A percentile compares a stretch with the other conserved stretches of the same genome.
phyloP scores from a whole-genome alignment of 169 alveolate genomes.

The Cryptosporidium baileyi region DNA sequence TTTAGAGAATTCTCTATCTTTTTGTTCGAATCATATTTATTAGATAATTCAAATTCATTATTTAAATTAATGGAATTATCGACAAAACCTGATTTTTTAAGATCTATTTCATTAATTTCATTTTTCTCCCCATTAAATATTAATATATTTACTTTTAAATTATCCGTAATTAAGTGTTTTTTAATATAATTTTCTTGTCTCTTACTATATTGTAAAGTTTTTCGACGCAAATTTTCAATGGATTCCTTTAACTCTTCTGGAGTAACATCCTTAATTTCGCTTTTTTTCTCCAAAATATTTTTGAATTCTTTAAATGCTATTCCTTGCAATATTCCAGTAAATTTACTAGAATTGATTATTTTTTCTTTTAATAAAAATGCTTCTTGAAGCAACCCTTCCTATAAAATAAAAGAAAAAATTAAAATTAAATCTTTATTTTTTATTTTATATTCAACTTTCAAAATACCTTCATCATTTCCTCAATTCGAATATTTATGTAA shows the following conservation, averaged over 20 bases:
- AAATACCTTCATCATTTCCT: constrained; percentile 15
- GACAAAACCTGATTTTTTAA: neutral
- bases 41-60: no score
- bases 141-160: neutral
- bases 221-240: neutral
- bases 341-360: constrained; percentile 3
- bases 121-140: neutral
- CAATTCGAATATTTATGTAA: neutral
- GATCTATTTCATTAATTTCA: neutral
- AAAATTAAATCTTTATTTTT: neutral
- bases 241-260: constrained; percentile 19
- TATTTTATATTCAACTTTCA: neutral
- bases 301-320: constrained; percentile 54
- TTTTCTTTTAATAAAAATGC: constrained; percentile 30
- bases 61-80: no score
- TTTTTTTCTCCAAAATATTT: neutral
- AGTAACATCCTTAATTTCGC: neutral
- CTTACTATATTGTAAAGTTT: constrained; percentile 38
- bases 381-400: constrained; percentile 45
- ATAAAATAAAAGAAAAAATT: neutral
- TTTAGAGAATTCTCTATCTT: no score
- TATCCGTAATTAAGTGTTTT: constrained; percentile 13
- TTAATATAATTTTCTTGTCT: constrained; percentile 46
- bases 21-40: no score
- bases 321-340: constrained; percentile 47